phyloP scores from a whole-genome alignment of 2,329 filamentous ascomycete species.

The Ceratocystis papillata region DNA sequence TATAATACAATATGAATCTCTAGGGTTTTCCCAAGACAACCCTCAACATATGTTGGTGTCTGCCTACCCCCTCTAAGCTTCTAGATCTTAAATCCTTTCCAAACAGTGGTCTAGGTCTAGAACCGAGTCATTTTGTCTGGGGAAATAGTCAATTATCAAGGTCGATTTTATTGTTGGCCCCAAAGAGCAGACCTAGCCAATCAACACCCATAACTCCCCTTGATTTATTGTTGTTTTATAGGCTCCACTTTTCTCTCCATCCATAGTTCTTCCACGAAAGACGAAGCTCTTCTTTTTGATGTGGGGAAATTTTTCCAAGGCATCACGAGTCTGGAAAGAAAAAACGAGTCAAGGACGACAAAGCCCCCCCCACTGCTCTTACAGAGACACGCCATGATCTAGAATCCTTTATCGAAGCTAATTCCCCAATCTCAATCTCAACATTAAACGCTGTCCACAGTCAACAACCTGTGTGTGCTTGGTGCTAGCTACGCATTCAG shows the following conservation, averaged over 20 bases:
- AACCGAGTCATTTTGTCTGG: background rate
- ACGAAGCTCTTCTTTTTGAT: slow-evolving; percentile 13
- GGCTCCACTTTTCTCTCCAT: background rate
- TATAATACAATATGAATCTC: no score
- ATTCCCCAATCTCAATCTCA: no score
- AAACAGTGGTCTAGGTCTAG: background rate
- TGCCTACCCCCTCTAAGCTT: background rate
- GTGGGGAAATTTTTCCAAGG: slow-evolving; percentile 5
- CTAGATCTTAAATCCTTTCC: background rate
- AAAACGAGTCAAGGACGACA: background rate
- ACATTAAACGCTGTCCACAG: background rate
- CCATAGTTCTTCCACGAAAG: slow-evolving; percentile 2
- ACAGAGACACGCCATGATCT: background rate
- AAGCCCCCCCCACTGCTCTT: background rate
- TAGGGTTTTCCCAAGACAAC: no score
- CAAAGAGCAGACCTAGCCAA: slow-evolving; percentile 2
- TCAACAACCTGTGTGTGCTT: background rate
- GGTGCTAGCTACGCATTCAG: background rate
- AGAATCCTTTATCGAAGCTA: background rate
- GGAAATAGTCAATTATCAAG: background rate
- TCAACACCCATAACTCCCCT: background rate
- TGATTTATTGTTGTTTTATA: background rate
- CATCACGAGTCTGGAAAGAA: background rate
- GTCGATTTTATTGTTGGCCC: background rate
- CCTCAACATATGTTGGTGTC: no score